phyloP scores from a whole-genome alignment of 805 yeast species.

The Kuraishia capsulata region DNA sequence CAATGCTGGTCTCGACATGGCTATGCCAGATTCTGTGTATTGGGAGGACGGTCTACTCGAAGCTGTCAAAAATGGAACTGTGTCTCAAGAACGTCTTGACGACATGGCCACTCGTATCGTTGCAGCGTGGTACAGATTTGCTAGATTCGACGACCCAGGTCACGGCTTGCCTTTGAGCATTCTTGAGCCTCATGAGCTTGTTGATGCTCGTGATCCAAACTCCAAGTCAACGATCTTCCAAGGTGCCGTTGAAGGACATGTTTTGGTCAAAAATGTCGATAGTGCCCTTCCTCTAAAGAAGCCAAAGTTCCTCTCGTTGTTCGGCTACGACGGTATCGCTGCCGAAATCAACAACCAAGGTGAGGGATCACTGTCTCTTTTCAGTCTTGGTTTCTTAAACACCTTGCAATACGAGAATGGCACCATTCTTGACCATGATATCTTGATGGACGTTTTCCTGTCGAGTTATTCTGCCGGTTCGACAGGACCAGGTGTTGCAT shows the following conservation, averaged over 20 bases:
- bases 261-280: constrained; percentile 43
- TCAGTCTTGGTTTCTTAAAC: too few relatives aligned
- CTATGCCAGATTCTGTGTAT: constrained; percentile 52
- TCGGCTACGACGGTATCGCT: constrained; percentile 10
- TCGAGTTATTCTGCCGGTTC: too few relatives aligned
- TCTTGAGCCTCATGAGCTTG: constrained; percentile 37
- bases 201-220: constrained; percentile 40
- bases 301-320: constrained; percentile 29
- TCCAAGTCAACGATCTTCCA: constrained; percentile 39
- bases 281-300: constrained; percentile 46
- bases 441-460: too few relatives aligned
- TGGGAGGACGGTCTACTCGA: constrained; percentile 51
- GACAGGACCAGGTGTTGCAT: too few relatives aligned
- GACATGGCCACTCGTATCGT: constrained; percentile 56
- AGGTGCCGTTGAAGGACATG: constrained; percentile 50
- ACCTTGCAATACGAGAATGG: too few relatives aligned
- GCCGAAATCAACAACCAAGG: background rate
- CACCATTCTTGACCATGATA: too few relatives aligned
- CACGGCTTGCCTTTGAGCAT: constrained; percentile 42
- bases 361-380: too few relatives aligned
- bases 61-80: constrained; percentile 45
- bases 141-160: constrained; percentile 23
- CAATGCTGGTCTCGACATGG: constrained; percentile 54
- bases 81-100: constrained; percentile 42
- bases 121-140: constrained; percentile 49